Conservation (phyloP, 192 early-diverging fungal species). For the Thoreauomyces humboldtii region DNA sequence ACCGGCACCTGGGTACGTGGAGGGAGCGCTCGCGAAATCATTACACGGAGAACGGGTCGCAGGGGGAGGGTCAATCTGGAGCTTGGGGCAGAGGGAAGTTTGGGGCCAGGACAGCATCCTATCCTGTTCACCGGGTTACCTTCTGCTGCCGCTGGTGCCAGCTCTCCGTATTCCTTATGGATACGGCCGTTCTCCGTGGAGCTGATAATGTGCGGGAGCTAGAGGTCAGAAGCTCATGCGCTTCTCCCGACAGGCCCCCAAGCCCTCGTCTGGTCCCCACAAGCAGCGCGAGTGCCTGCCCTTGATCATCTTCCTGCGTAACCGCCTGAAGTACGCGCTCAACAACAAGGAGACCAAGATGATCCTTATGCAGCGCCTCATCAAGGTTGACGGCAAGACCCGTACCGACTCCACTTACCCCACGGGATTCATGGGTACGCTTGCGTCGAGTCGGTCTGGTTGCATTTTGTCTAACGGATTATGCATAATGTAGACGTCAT, state of each 20-base stretch:
- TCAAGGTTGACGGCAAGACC: constrained; percentile 99
- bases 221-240: no score
- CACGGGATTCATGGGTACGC: constrained; percentile 94
- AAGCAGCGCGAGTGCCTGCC: constrained; percentile 99
- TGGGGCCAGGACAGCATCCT: no score
- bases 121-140: no score
- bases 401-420: constrained; percentile 96
- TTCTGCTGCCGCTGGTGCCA: no score
- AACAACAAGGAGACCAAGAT: constrained; percentile 93
- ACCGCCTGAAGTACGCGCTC: constrained; percentile 99
- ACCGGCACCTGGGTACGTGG: constrained; percentile 84
- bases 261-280: constrained; percentile 97
- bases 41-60: no score
- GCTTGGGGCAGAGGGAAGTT: no score
- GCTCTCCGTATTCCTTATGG: no score
- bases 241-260: constrained; percentile 75
- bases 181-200: no score
- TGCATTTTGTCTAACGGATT: constrained; percentile 11
- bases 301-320: constrained; percentile 96
- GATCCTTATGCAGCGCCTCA: constrained; percentile 97
- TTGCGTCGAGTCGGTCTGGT: constrained; percentile 6
- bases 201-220: no score
- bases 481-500: constrained; percentile 67
- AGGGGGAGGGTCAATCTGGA: no score
- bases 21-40: no score